Percentiles rank a stretch among this genome's conserved stretches.
Evolutionary conservation across 768 basidiomycete genomes (phyloP).

Genomic region (Tulasnella sp.): DNA sequence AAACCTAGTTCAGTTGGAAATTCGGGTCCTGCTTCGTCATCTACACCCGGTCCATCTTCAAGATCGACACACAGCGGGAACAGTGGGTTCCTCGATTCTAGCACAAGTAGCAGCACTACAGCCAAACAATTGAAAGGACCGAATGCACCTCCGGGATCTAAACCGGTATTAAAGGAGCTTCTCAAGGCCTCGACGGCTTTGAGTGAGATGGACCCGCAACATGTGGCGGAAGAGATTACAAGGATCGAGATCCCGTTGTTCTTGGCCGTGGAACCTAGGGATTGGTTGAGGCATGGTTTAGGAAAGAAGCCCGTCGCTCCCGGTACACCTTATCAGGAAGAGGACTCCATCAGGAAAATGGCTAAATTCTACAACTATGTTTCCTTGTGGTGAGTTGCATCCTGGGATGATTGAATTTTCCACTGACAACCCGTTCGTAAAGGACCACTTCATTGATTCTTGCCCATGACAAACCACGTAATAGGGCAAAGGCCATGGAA

Average conservation of each 20-base stretch:
- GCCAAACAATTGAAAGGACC: conserved; percentile 6
- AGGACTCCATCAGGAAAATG: conserved; percentile 59
- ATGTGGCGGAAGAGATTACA: conserved; percentile 80
- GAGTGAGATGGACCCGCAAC: conserved; percentile 43
- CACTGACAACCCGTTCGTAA: conserved; percentile 4
- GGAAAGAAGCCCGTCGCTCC: conserved; percentile 50
- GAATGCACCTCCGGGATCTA: conserved; percentile 23
- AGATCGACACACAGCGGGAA: too few relatives aligned
- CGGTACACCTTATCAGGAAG: too few relatives aligned
- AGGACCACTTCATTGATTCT: conserved; percentile 90
- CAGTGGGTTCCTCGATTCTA: background rate
- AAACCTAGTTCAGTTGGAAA: too few relatives aligned
- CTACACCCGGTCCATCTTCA: too few relatives aligned
- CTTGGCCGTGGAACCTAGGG: conserved; percentile 69
- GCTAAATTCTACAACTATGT: conserved; percentile 71
- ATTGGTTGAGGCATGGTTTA: conserved; percentile 74
- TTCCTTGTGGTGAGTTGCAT: conserved; percentile 52
- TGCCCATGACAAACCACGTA: conserved; percentile 33
- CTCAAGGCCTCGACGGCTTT: conserved; percentile 35
- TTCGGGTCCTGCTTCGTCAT: too few relatives aligned
- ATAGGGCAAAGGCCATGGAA: conserved; percentile 50
- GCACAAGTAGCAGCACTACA: background rate
- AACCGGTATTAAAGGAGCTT: conserved; percentile 52
- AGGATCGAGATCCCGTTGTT: conserved; percentile 57
- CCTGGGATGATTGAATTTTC: background rate